Conservation (phyloP, 2,329 filamentous ascomycete genomes). For the Lasiodiplodia citricola region DNA sequence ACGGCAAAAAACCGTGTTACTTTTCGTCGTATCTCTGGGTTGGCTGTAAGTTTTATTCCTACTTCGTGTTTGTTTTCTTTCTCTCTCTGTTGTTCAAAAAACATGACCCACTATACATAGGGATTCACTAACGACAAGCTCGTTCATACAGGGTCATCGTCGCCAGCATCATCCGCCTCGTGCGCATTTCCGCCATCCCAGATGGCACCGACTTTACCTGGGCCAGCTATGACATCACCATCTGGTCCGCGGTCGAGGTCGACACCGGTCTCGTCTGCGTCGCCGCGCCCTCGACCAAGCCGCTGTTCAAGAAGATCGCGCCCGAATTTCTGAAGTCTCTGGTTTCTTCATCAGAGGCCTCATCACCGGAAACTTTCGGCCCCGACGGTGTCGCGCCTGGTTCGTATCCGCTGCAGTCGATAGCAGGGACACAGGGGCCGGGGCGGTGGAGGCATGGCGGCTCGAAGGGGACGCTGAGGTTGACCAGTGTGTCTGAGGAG, state of each 20-base stretch:
- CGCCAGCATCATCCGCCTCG: constrained; percentile 50
- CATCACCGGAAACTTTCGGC: not conserved
- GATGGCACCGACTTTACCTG: not conserved
- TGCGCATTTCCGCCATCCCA: constrained; percentile 31
- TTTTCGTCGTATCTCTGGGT: constrained; percentile 39
- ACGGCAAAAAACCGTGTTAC: constrained; percentile 38
- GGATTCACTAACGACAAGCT: too few species aligned
- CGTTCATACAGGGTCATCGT: constrained; percentile 45
- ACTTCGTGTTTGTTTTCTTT: not conserved
- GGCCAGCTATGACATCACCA: constrained; percentile 36
- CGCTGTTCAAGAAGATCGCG: constrained; percentile 12
- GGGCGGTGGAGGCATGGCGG: not conserved
- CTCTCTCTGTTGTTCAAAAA: not conserved
- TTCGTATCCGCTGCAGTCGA: not conserved
- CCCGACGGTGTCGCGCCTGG: not conserved
- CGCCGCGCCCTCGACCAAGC: constrained; percentile 38
- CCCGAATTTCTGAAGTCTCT: not conserved
- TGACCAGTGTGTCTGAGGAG: not conserved
- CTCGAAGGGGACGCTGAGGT: not conserved
- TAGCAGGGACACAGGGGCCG: not conserved
- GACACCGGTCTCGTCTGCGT: constrained; percentile 45
- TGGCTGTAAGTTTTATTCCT: constrained; percentile 41
- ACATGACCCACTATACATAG: not conserved
- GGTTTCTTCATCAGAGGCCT: not conserved
- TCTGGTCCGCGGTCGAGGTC: constrained; percentile 44